Percentiles rank a stretch among this genome's conserved stretches.
Conservation (phyloP, 768 basidiomycete species). For the Hypholoma sublateritium region DNA sequence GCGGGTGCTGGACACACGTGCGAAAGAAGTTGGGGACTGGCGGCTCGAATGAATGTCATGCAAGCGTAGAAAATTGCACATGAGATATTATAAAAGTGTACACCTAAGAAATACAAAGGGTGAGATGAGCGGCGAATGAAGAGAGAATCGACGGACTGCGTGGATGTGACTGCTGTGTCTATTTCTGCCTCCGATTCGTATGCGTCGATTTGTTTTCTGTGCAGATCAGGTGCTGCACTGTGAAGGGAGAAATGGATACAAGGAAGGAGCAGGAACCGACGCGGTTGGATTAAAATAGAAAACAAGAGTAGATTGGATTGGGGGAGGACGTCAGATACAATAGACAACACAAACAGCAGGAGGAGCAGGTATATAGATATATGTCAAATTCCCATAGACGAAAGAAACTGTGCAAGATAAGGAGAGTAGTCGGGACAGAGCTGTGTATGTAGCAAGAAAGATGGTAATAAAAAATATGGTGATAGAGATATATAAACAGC, state of each 20-base stretch:
- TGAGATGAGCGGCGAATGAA: too few species aligned
- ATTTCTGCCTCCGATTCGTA: too few species aligned
- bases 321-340: constrained; percentile 11
- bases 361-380: constrained; percentile 10
- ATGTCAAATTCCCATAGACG: constrained; percentile 9
- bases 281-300: background rate
- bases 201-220: background rate
- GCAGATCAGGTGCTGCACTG: background rate
- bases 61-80: too few species aligned
- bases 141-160: too few species aligned
- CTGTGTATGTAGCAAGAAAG: background rate
- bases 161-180: too few species aligned
- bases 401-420: constrained; percentile 6
- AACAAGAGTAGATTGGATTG: constrained; percentile 13
- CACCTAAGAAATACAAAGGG: too few species aligned
- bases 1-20: background rate
- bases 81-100: too few species aligned
- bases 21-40: too few species aligned
- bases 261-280: background rate
- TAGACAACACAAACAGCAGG: constrained; percentile 9
- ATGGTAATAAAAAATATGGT: constrained; percentile 1
- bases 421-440: constrained; percentile 1
- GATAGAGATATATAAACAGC: background rate
- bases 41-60: too few species aligned
- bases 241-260: background rate